phyloP scores from a whole-genome alignment of 208 protist genomes.

The Leptomonas seymouri region DNA sequence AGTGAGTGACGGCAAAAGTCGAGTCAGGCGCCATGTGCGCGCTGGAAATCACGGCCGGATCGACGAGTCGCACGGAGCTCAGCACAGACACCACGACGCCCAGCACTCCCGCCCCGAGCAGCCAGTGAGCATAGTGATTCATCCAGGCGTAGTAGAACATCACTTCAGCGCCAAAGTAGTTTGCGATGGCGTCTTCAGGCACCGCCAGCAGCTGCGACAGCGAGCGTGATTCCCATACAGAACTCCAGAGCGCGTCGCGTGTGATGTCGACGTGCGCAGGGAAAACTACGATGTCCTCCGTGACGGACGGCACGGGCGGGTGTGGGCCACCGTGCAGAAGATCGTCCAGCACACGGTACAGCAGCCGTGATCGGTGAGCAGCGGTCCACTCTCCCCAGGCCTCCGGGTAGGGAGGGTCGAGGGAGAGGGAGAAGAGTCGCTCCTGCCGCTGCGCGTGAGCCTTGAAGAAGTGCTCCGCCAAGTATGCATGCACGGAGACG shows the following conservation, averaged over 20 bases:
- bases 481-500: slow-evolving; percentile 32
- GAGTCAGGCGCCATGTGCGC: background rate
- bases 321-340: slow-evolving; percentile 33
- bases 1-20: slow-evolving; percentile 1
- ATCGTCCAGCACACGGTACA: slow-evolving; percentile 45
- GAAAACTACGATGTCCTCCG: slow-evolving; percentile 25
- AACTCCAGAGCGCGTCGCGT: slow-evolving; percentile 36
- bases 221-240: slow-evolving; percentile 13
- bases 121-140: slow-evolving; percentile 69
- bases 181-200: slow-evolving; percentile 28
- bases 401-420: slow-evolving; percentile 45
- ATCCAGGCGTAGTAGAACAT: slow-evolving; percentile 87
- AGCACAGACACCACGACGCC: slow-evolving; percentile 29
- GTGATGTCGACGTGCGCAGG: slow-evolving; percentile 41
- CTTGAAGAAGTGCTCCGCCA: slow-evolving; percentile 40
- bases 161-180: slow-evolving; percentile 67
- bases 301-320: slow-evolving; percentile 23
- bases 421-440: slow-evolving; percentile 19
- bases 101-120: slow-evolving; percentile 43
- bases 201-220: slow-evolving; percentile 18
- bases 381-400: slow-evolving; percentile 32
- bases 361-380: slow-evolving; percentile 46
- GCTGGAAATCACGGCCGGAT: slow-evolving; percentile 7
- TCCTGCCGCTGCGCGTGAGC: slow-evolving; percentile 27
- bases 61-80: slow-evolving; percentile 24